A percentile compares a stretch with the other conserved stretches of the same genome.
Evolutionary conservation across 805 yeast genomes (phyloP).

Genomic region (Clavispora santaluciae): DNA sequence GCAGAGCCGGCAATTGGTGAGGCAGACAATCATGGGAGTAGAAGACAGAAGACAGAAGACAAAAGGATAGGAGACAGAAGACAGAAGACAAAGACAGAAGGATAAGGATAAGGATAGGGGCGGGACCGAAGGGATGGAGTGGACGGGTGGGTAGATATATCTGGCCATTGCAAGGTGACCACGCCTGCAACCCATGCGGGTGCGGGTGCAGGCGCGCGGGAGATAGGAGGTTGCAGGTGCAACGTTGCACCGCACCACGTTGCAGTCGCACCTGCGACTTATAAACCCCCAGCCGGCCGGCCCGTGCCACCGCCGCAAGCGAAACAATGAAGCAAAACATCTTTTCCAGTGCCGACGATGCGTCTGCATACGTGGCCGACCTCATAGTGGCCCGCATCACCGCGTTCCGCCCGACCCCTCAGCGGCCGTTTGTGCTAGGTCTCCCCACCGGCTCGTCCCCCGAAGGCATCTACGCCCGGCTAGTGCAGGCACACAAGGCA

Average conservation of each 20-base stretch:
- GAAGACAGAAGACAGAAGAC: not conserved
- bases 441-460: constrained; percentile 63
- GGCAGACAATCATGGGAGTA: constrained; percentile 18
- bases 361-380: constrained; percentile 42
- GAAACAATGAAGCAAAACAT: constrained; percentile 11
- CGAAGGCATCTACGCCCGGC: constrained; percentile 45
- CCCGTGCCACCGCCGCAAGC: not conserved
- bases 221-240: constrained; percentile 4
- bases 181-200: not conserved
- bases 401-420: constrained; percentile 39
- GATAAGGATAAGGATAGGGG: too few relatives aligned
- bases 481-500: constrained; percentile 40
- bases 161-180: not conserved
- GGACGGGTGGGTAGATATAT: not conserved
- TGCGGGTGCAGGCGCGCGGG: not conserved
- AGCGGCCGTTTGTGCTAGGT: constrained; percentile 49
- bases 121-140: too few relatives aligned
- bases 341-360: constrained; percentile 35
- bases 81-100: not conserved
- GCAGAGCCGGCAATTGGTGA: constrained; percentile 40
- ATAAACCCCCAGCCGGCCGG: too few relatives aligned
- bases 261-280: not conserved
- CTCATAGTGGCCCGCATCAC: constrained; percentile 42
- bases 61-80: not conserved
- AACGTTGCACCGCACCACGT: constrained; percentile 10